Evolutionary conservation across 1,284 basidiomycete genomes (phyloP), one percentile per base, ranked within the genome.

Genomic region (Rhodotorula sp.): DNA sequence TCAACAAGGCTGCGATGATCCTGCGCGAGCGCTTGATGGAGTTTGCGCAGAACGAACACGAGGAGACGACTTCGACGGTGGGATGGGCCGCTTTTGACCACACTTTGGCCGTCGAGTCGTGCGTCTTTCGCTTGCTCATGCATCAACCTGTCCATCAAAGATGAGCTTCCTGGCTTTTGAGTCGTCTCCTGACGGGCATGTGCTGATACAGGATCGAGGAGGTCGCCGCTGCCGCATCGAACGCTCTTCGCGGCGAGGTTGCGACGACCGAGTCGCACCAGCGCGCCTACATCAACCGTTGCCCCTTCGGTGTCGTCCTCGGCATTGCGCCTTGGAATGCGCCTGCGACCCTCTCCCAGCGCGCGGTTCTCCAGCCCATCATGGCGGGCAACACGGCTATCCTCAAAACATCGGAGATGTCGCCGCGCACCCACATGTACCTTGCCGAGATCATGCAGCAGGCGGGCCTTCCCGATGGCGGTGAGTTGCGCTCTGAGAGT

Each of bases 391-490:
- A 81, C 66, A 41, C 72, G 10, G 70, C 72, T 1, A 66, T 71
- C 42, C 59, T 80, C 17, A 80, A 81, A 74, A 81, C 81, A 9
- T 78, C 76, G 27, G 81, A 82, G 68, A 78, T 79, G 69, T 74
- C 75, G 13, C 72, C 68, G 23, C 73, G 77, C 9, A 78, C 78
- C 8, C 79, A 81, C 57, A 72, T 78, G 27, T 68, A 72, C 25
- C 68, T 81, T 2, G 80, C 80, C 0, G 77, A 81, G 67, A 50
- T 80, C 44, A 71, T 82, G 66, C 85, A 48, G 49, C 79, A 85
- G 74, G 88, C 88, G 4, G 88, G 88, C 3, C 78, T 90, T 3
- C 88, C 89, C 4, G 80, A 82, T 12, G 88, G 88, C 8, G 62
- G 62, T 64, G 25, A 34, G 45, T 44, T 12, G 17, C 14, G 8